These are phyloP conservation scores for Clavariopsis aquatica DNA, from an alignment of 495 filamentous ascomycete genomes.

Conservation along the genomic window DNA sequence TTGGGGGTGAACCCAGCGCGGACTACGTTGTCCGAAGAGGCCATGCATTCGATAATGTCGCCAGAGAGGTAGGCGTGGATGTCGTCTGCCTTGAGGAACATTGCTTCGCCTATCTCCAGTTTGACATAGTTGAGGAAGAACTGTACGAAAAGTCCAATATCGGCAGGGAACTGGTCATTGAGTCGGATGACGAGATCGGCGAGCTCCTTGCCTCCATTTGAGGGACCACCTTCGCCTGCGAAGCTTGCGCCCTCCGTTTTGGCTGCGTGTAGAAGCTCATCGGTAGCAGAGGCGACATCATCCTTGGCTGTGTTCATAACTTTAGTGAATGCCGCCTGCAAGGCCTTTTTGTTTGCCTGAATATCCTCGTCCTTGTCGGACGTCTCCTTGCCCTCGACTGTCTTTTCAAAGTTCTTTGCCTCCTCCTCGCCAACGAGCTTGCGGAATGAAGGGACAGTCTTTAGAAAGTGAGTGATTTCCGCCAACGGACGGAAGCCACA, in stretches of 20 bases:
- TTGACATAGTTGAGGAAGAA: slow-evolving; percentile 84
- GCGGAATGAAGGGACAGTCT: slow-evolving; percentile 69
- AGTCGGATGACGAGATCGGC: slow-evolving; percentile 74
- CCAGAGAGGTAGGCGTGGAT: slow-evolving; percentile 96
- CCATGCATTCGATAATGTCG: slow-evolving; percentile 99
- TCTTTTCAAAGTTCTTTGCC: slow-evolving; percentile 66
- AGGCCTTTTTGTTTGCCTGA: slow-evolving; percentile 73
- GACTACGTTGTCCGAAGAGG: slow-evolving; percentile 94
- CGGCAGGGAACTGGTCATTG: slow-evolving; percentile 72
- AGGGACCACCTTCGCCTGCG: slow-evolving; percentile 61
- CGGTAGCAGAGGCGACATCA: slow-evolving; percentile 62
- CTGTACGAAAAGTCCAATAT: slow-evolving; percentile 75
- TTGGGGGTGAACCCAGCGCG: slow-evolving; percentile 97
- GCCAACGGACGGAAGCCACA: slow-evolving; percentile 89
- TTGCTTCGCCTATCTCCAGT: slow-evolving; percentile 83
- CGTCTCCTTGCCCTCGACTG: slow-evolving; percentile 65
- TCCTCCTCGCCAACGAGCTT: slow-evolving; percentile 71
- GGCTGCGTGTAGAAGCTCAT: slow-evolving; percentile 71
- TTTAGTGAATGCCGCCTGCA: slow-evolving; percentile 70
- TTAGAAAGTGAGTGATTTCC: slow-evolving; percentile 85
- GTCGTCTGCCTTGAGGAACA: slow-evolving; percentile 94
- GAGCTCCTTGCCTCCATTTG: slow-evolving; percentile 66
- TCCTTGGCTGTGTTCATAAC: slow-evolving; percentile 76
- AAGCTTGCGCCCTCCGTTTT: slow-evolving; percentile 61
- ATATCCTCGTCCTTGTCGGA: slow-evolving; percentile 59